Conservation (phyloP, 345 rosid species). For the Kernera saxatilis region DNA sequence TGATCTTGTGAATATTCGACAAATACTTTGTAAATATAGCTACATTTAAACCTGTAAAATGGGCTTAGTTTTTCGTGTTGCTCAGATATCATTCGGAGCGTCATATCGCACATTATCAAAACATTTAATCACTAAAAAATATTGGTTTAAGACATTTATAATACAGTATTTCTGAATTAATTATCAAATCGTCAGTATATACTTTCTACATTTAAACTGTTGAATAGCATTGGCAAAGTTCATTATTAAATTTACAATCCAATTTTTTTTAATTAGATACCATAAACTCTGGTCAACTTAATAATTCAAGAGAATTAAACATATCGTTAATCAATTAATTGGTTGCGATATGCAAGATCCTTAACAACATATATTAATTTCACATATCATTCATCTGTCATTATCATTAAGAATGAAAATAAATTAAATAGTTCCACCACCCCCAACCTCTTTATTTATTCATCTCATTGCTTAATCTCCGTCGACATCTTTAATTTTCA, state of each 20-base stretch:
- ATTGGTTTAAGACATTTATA: not conserved
- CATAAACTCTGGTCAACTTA: slow-evolving; percentile 23
- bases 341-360: slow-evolving; percentile 25
- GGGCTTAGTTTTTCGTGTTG: not conserved
- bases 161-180: not conserved
- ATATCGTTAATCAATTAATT: slow-evolving; percentile 5
- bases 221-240: not conserved
- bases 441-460: slow-evolving; percentile 26
- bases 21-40: not conserved
- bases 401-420: not conserved
- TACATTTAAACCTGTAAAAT: not conserved
- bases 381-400: not conserved
- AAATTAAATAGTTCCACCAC: slow-evolving; percentile 14
- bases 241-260: not conserved
- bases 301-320: slow-evolving; percentile 22
- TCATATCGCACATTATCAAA: slow-evolving; percentile 4
- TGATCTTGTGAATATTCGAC: not conserved
- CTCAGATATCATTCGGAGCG: not conserved
- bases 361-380: not conserved
- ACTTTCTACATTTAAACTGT: not conserved
- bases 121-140: no score
- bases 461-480: not conserved
- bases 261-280: not conserved
- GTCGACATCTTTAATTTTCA: slow-evolving; percentile 8
- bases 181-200: not conserved